These are phyloP conservation scores for Suhomyces terraborum DNA, from an alignment of 1,139 yeast genomes.

Conservation along the genomic window DNA sequence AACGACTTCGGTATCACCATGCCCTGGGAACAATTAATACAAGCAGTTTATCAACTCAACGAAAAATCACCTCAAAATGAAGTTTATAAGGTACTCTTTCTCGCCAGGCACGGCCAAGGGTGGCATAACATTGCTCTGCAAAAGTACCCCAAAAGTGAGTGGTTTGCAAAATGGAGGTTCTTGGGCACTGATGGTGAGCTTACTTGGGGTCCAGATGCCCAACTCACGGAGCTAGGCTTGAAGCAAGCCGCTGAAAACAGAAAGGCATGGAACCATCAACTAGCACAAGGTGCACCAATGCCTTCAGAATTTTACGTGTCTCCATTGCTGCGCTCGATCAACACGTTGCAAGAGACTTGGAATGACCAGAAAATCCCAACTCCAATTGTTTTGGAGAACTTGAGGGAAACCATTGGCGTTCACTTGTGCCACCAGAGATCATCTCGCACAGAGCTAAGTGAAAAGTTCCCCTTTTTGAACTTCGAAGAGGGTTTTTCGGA, in stretches of 20 bases:
- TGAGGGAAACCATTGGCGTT: slow-evolving; percentile 68
- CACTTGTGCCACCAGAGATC: slow-evolving; percentile 69
- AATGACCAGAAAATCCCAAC: slow-evolving; percentile 36
- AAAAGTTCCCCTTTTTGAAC: slow-evolving; percentile 23
- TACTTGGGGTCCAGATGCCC: slow-evolving; percentile 71
- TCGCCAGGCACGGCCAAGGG: slow-evolving; percentile 82
- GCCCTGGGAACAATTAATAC: slow-evolving; percentile 49
- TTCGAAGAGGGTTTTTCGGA: slow-evolving; percentile 51
- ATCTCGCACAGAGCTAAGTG: slow-evolving; percentile 29
- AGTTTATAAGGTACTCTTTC: slow-evolving; percentile 55
- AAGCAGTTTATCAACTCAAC: slow-evolving; percentile 41
- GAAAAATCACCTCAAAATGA: slow-evolving; percentile 32
- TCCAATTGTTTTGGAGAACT: slow-evolving; percentile 52
- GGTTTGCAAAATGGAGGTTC: slow-evolving; percentile 64
- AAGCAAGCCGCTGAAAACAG: slow-evolving; percentile 48
- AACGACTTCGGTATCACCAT: slow-evolving; percentile 50
- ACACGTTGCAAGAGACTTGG: slow-evolving; percentile 65
- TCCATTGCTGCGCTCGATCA: slow-evolving; percentile 64
- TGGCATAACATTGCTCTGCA: slow-evolving; percentile 64
- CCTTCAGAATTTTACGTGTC: slow-evolving; percentile 61
- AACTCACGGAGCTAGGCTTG: slow-evolving; percentile 58
- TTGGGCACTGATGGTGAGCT: slow-evolving; percentile 57
- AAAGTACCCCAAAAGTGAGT: slow-evolving; percentile 56
- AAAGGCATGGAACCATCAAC: slow-evolving; percentile 46
- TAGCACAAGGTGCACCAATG: slow-evolving; percentile 50